Base-by-base conservation (phyloP, 2,329 filamentous ascomycete genomes). In the Fusarium clavum region DNA sequence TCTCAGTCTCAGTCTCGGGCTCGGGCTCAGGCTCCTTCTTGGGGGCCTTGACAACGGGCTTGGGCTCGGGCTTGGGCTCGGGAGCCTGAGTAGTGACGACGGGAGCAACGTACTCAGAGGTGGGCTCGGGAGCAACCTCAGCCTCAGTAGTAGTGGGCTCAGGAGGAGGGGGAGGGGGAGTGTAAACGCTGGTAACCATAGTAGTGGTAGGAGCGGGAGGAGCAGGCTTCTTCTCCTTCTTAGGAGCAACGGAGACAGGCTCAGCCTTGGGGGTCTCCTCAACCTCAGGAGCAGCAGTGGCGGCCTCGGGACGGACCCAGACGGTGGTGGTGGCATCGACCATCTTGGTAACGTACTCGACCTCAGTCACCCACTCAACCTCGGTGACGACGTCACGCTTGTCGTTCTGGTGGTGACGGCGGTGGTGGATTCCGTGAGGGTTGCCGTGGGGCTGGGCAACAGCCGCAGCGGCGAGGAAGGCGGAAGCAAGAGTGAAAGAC, bases 351-450 rank as follows among this genome's bases (percentile, higher is more conserved):
- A 88, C 80, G 51, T 77, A 79, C 68, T 75, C 83, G 5, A 81
- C 82, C 71, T 85, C 82, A 9, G 83, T 86, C 71, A 87, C 84
- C 81, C 83, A 87, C 73, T 83, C 83, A 56, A 82, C 82, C 73
- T 84, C 81, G 44, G 84, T 86, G 70, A 85, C 81, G 16, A 86
- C 61, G 22, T 76, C 82, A 53, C 79, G 79, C 68, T 78, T 78
- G 63, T 70, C 73, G 65, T 82, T 81, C 64, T 79, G 60, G 57
- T 78, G 72, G 69, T 81, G 77, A 63, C 81, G 81, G 61, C 80
- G 79, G 63, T 78, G 81, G 71, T 77, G 76, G 71, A 81, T 79
- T 71, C 76, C 79, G 67, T 81, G 67, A 49, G 57, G 61, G 56
- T 54, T 67, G 45, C 57, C 67, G 47, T 70, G 83, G 62, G 86